Base-by-base conservation (phyloP, 495 filamentous ascomycete species). In the Hapsidospora chrysogenum region DNA sequence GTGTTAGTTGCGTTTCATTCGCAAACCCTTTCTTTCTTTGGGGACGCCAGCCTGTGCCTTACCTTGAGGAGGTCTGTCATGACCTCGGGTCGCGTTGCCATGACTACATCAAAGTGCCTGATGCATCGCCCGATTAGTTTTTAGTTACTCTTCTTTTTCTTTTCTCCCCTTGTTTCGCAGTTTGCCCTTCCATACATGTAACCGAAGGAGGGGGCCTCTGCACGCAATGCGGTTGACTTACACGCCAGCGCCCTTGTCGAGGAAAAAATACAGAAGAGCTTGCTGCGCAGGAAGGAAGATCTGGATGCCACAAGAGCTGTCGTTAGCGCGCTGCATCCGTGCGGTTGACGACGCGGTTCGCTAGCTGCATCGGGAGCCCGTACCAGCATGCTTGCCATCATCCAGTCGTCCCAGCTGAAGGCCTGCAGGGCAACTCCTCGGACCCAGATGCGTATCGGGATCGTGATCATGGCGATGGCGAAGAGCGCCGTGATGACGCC, bases 331-430 rank as follows among this genome's bases (percentile, higher is more conserved):
- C n/a, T n/a, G n/a, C n/a, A n/a, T n/a, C n/a, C n/a, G n/a, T n/a
- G n/a, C n/a, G n/a, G n/a, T n/a, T n/a, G n/a, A n/a, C n/a, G n/a
- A n/a, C n/a, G n/a, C n/a, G n/a, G n/a, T n/a, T n/a, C n/a, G n/a
- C n/a, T n/a, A n/a, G n/a, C n/a, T n/a, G n/a, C n/a, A n/a, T n/a
- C 16, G 20, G 49, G 52, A 11, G 52, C 48, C 15, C 35, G 49
- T 14, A 47, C 51, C 9, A 58, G 38, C 18, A 47, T 29, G 27
- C 23, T 14, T n/a, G 13, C 25, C 50, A 41, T 52, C 55, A 56
- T 39, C 53, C 60, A 56, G 39, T 62, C 60, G 47, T 61, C 58
- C 43, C 41, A 51, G 8, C 49, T 45, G 34, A 60, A 55, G 30
- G 44, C 49, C 13, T 50, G 51, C 43, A 54, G 49, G 17, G 60